phyloP scores from a whole-genome alignment of 1,284 basidiomycete species.

The Pascua guehoae region DNA sequence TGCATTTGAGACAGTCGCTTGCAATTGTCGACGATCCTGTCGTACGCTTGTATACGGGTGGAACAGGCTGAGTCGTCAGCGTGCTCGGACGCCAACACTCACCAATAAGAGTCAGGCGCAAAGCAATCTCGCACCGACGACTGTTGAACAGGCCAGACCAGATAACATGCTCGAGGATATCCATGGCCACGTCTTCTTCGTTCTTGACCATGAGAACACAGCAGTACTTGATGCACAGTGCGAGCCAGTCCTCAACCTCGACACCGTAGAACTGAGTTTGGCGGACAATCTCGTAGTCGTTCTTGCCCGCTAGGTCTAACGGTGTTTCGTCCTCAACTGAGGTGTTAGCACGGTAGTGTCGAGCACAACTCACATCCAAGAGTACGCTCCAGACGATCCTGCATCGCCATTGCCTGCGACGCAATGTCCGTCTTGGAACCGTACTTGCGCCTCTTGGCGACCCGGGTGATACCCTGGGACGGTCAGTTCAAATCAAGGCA shows the following conservation, averaged over 20 bases:
- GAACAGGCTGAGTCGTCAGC: constrained; percentile 60
- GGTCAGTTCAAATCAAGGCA: constrained; percentile 27
- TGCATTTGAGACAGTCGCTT: constrained; percentile 60
- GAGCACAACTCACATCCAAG: constrained; percentile 32
- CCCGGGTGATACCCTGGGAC: constrained; percentile 35
- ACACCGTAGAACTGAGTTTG: constrained; percentile 67
- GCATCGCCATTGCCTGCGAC: constrained; percentile 35
- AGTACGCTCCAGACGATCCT: constrained; percentile 43
- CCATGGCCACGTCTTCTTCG: constrained; percentile 66
- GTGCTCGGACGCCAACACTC: constrained; percentile 29
- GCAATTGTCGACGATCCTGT: constrained; percentile 59
- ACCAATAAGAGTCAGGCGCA: constrained; percentile 71
- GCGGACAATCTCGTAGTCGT: constrained; percentile 27
- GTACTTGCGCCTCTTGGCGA: constrained; percentile 28
- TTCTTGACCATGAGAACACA: constrained; percentile 66
- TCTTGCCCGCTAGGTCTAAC: constrained; percentile 25
- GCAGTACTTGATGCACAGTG: constrained; percentile 82
- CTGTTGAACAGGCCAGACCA: constrained; percentile 72
- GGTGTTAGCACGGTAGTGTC: not conserved
- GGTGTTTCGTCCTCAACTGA: constrained; percentile 40
- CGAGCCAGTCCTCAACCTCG: constrained; percentile 80
- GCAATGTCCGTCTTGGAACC: constrained; percentile 26
- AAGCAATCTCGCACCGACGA: constrained; percentile 62
- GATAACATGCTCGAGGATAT: constrained; percentile 73
- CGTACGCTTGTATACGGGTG: constrained; percentile 57